These are phyloP conservation scores for Boletellus deceptivus DNA, from an alignment of 1,284 basidiomycete species.

Conservation along the genomic window DNA sequence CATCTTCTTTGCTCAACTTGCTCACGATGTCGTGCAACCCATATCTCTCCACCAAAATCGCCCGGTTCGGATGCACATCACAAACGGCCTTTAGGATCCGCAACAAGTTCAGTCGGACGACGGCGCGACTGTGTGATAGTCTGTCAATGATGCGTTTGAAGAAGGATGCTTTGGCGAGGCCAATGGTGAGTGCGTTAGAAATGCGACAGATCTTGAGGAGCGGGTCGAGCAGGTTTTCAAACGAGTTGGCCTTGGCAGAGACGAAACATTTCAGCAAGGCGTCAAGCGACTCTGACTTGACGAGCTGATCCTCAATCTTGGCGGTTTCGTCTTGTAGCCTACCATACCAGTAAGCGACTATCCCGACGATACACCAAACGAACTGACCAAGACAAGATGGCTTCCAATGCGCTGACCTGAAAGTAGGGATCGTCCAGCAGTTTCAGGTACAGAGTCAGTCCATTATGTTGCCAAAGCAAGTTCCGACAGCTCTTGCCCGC, in stretches of 20 bases:
- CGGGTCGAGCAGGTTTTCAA: slow-evolving; percentile 93
- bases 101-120: slow-evolving; percentile 87
- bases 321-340: slow-evolving; percentile 95
- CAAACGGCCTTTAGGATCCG: slow-evolving; percentile 83
- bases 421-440: slow-evolving; percentile 93
- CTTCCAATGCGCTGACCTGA: slow-evolving; percentile 91
- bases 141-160: slow-evolving; percentile 86
- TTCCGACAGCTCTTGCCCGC: slow-evolving; percentile 90
- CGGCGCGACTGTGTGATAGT: slow-evolving; percentile 78
- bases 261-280: slow-evolving; percentile 83
- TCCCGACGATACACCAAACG: background rate
- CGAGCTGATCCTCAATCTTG: slow-evolving; percentile 86
- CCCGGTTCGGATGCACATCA: slow-evolving; percentile 86
- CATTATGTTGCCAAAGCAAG: slow-evolving; percentile 86
- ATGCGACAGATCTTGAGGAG: slow-evolving; percentile 87
- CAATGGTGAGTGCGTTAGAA: slow-evolving; percentile 72
- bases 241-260: slow-evolving; percentile 85
- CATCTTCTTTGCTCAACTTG: slow-evolving; percentile 77
- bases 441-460: slow-evolving; percentile 78
- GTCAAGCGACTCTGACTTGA: slow-evolving; percentile 69
- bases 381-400: slow-evolving; percentile 83
- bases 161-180: slow-evolving; percentile 80
- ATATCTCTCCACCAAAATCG: slow-evolving; percentile 75
- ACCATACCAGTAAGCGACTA: slow-evolving; percentile 8
- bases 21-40: slow-evolving; percentile 77